phyloP scores from a whole-genome alignment of 2,329 filamentous ascomycete species.

The Diaporthe aspalathi region DNA sequence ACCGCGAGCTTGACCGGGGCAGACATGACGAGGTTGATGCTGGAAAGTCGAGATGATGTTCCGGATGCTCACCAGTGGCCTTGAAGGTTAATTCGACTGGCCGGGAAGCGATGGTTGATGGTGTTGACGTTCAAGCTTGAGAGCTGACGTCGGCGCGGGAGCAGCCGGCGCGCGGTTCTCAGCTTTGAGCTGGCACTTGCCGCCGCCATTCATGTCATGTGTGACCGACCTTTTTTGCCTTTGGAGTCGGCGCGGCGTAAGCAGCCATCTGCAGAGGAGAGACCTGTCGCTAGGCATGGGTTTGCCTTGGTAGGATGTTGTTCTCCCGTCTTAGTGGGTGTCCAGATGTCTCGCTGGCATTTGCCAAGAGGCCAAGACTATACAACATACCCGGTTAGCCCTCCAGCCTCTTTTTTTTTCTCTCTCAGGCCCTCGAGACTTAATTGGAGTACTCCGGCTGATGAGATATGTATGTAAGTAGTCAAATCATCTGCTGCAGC shows the following conservation, averaged over 20 bases:
- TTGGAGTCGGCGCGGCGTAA: not conserved
- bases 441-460: too few relatives aligned
- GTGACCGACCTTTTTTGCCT: not conserved
- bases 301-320: conserved; percentile 3
- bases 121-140: not conserved
- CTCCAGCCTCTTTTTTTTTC: conserved; percentile 1
- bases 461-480: too few relatives aligned
- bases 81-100: not conserved
- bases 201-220: too few relatives aligned
- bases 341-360: not conserved
- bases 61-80: not conserved
- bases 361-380: conserved; percentile 17
- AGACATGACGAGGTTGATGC: not conserved
- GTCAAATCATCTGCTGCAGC: too few relatives aligned
- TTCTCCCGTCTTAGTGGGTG: conserved; percentile 5
- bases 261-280: not conserved
- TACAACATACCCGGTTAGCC: not conserved
- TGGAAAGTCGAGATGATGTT: not conserved
- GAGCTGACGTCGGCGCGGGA: conserved; percentile 23
- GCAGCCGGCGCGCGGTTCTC: not conserved
- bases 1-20: conserved; percentile 67
- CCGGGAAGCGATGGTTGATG: not conserved
- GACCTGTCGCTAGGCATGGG: not conserved
- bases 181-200: not conserved
- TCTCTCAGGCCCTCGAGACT: not conserved